phyloP scores from a whole-genome alignment of 495 filamentous ascomycete genomes.

The Physcia stellaris region DNA sequence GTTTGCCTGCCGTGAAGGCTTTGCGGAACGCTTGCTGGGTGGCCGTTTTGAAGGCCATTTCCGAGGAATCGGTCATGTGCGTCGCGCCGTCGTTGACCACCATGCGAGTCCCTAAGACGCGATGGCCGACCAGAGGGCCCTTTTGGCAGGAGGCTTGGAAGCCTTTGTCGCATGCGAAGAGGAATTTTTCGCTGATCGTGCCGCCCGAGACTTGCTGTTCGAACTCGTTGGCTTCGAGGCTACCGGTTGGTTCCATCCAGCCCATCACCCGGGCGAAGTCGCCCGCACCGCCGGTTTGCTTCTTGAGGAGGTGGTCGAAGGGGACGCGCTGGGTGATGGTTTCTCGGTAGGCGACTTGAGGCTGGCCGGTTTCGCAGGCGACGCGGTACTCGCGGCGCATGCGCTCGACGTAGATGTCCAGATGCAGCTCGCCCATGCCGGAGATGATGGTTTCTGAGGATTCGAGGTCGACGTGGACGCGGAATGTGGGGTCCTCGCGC shows the following conservation, averaged over 20 bases:
- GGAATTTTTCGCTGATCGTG: slow-evolving; percentile 88
- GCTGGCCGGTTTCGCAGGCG: slow-evolving; percentile 87
- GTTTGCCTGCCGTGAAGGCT: slow-evolving; percentile 66
- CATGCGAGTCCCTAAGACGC: slow-evolving; percentile 80
- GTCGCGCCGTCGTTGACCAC: slow-evolving; percentile 93
- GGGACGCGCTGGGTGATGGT: slow-evolving; percentile 63
- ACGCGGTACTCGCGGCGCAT: slow-evolving; percentile 96
- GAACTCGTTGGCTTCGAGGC: slow-evolving; percentile 66
- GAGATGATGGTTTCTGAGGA: slow-evolving; percentile 92
- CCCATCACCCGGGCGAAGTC: slow-evolving; percentile 92
- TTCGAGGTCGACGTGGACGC: slow-evolving; percentile 82
- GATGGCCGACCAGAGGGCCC: slow-evolving; percentile 87
- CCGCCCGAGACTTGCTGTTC: slow-evolving; percentile 80
- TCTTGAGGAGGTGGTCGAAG: slow-evolving; percentile 91
- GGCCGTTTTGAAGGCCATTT: slow-evolving; percentile 95
- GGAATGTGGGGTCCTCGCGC: slow-evolving; percentile 96
- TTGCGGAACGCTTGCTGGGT: slow-evolving; percentile 97
- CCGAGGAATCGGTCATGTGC: slow-evolving; percentile 95
- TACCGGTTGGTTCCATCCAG: slow-evolving; percentile 74
- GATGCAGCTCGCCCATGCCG: slow-evolving; percentile 95
- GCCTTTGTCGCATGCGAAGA: slow-evolving; percentile 92
- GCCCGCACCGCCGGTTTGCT: slow-evolving; percentile 91
- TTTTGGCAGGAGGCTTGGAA: slow-evolving; percentile 75
- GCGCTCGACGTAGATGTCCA: slow-evolving; percentile 96
- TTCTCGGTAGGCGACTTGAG: slow-evolving; percentile 95